These are phyloP conservation scores for Pythium oligandrum DNA, from an alignment of 352 stramenopile genomes.

Conservation along the genomic window DNA sequence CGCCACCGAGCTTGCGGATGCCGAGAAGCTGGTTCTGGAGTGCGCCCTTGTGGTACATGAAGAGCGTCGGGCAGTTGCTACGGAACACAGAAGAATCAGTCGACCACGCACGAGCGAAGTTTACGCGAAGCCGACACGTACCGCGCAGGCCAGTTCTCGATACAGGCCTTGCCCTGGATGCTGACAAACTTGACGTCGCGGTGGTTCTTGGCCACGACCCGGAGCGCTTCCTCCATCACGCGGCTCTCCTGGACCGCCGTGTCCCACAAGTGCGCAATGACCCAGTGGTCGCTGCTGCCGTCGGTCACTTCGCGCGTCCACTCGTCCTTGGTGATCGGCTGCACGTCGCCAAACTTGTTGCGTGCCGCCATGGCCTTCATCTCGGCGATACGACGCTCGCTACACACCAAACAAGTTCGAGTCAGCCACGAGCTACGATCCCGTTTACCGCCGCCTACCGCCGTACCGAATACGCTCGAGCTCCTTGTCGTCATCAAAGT, in stretches of 20 bases:
- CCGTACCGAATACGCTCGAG: slow-evolving; percentile 59
- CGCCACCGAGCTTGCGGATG: slow-evolving; percentile 84
- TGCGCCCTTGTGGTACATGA: slow-evolving; percentile 89
- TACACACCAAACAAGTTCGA: slow-evolving; percentile 10
- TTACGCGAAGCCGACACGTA: slow-evolving; percentile 6
- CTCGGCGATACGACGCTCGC: slow-evolving; percentile 79
- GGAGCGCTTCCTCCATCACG: slow-evolving; percentile 87
- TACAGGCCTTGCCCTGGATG: slow-evolving; percentile 86
- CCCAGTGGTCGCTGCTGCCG: slow-evolving; percentile 80
- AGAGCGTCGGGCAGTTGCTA: slow-evolving; percentile 90
- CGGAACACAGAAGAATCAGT: slow-evolving; percentile 1
- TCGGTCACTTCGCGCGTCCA: slow-evolving; percentile 92
- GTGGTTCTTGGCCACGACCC: slow-evolving; percentile 78
- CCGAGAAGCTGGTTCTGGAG: slow-evolving; percentile 88
- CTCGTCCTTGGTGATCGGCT: slow-evolving; percentile 90
- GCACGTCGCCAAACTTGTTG: slow-evolving; percentile 87
- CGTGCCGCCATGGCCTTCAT: slow-evolving; percentile 80
- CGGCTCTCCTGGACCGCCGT: slow-evolving; percentile 86
- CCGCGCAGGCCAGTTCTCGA: slow-evolving; percentile 90
- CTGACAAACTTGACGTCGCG: slow-evolving; percentile 92
- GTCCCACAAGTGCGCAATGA: slow-evolving; percentile 90
- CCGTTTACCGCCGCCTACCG: neutral
- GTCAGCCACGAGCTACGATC: too few relatives aligned
- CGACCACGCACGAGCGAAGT: neutral
- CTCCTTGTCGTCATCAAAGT: slow-evolving; percentile 83